Conservation (phyloP, 805 yeast genomes). For the Torulaspora gathmanii region DNA sequence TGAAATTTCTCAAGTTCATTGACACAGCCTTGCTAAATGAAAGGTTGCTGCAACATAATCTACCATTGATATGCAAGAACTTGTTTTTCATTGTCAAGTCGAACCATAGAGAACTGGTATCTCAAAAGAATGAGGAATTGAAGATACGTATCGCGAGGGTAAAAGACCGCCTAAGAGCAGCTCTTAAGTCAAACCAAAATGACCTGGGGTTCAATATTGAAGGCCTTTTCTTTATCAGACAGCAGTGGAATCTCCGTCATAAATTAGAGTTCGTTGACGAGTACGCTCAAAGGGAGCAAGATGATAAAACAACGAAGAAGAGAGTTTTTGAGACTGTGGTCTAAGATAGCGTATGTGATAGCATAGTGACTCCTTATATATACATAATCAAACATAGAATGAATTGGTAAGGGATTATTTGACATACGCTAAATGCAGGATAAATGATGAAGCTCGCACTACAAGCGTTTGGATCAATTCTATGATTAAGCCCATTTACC, state of each 20-base stretch:
- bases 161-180: slow-evolving; percentile 54
- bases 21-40: slow-evolving; percentile 63
- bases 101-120: slow-evolving; percentile 74
- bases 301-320: slow-evolving; percentile 58
- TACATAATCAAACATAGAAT: neutral
- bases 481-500: slow-evolving; percentile 63
- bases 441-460: neutral
- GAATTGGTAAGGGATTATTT: neutral
- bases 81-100: slow-evolving; percentile 67
- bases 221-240: slow-evolving; percentile 68
- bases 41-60: slow-evolving; percentile 44
- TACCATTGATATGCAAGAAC: slow-evolving; percentile 67
- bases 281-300: slow-evolving; percentile 48
- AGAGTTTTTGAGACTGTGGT: slow-evolving; percentile 61
- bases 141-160: slow-evolving; percentile 62
- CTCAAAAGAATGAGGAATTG: slow-evolving; percentile 58
- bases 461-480: neutral
- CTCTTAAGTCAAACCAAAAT: slow-evolving; percentile 47
- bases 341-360: slow-evolving; percentile 7
- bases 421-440: too few relatives aligned
- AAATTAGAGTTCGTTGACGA: slow-evolving; percentile 69
- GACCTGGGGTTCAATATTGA: slow-evolving; percentile 80
- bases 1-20: slow-evolving; percentile 65
- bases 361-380: neutral
- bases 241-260: slow-evolving; percentile 76